Base-by-base conservation (phyloP, 371 early-diverging fungal genomes). In the Conidiobolus incongruus region DNA sequence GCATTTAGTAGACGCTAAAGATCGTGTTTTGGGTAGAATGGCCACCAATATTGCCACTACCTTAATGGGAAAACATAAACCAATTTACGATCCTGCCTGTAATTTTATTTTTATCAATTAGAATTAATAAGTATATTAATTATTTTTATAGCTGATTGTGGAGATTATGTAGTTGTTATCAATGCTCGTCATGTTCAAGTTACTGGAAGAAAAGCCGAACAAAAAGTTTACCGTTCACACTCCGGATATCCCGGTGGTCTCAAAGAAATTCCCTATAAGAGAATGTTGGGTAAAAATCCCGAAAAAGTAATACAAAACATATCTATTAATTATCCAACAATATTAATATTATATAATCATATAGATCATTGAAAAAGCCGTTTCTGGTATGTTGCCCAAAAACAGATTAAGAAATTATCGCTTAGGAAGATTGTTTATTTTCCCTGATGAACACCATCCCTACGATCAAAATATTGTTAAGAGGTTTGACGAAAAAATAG, bases 41-140 rank as follows among this genome's bases (percentile, higher is more conserved):
- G 77, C 91, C 10, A 72, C 81, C 29, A 65, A 76, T 32, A 79
- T 94, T 44, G 81, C 87, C 44, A 77, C 81, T n/a, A 85, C 90
- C 5, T 75, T 96, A 38, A 78, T 90, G 71, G 97, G 97, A 38
- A 92, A 96, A 59, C 86, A 94, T 62, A 94, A 94, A 70, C 95
- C 95, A 22, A 84, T 83, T 40, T 91, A 72, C 53, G 74, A 90
- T 55, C 91, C 89, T 34, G 84, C 89, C 32, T 66, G 87, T 90
- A n/a, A n/a, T n/a, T 70, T 48, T 1, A 28, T 32, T 30, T 40
- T 6, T 10, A 2, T 40, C 17, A 13, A 30, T 36, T 8, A 41
- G 15, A 46, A 48, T 34, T 17, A n/a, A n/a, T 22, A 38, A 34
- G 12, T 32, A 33, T 33, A 8, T 1, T 36, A 22, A 31, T n/a